Base-by-base conservation (phyloP, 345 rosid genomes). In the Eucalyptus albens region DNA sequence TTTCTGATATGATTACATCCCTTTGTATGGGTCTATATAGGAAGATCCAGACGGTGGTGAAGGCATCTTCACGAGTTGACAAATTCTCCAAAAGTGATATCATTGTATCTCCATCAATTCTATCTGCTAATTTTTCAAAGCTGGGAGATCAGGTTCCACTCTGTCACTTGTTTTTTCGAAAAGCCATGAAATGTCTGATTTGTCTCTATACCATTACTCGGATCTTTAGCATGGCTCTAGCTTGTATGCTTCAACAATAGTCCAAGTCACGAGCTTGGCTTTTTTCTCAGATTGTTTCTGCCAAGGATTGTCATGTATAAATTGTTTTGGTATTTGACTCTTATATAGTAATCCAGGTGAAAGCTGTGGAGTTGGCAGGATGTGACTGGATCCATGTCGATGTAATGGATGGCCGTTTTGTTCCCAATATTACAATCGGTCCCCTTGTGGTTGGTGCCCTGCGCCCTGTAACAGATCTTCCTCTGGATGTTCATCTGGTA, bases 361-460 rank as follows among this genome's bases (percentile, higher is more conserved):
- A 97, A 93, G 98, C 98, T 12, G 98, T 96, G 55, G 98, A 97
- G 90, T 27, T 94, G 92, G 98, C 97, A 86, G 98, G 98, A 86
- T 97, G 98, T 93, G 98, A 97, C 89, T 97, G 98, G 99, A 97
- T 97, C 89, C 99, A 97, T 89, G 96, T 97, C 33, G 99, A 97
- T 94, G 99, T 97, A 33, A 97, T 97, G 99, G 99, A 97, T 87
- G 99, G 99, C 59, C 99, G 96, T 88, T 97, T 97, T 94, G 99
- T 97, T 92, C 99, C 99, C 87, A 97, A 97, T 93, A 97, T 97
- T 89, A 97, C 99, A 50, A 97, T 97, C 53, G 99, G 99, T 90
- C 98, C 99, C 91, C 97, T 97, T 60, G 94, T 97, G 89, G 99
- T 97, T 91, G 97, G 93, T 94, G 98, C 99, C 88, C 92, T 97